Percentiles rank a stretch among this genome's conserved stretches.
Conservation (phyloP, 2,329 filamentous ascomycete genomes). For the Neopestalotiopsis sp. region DNA sequence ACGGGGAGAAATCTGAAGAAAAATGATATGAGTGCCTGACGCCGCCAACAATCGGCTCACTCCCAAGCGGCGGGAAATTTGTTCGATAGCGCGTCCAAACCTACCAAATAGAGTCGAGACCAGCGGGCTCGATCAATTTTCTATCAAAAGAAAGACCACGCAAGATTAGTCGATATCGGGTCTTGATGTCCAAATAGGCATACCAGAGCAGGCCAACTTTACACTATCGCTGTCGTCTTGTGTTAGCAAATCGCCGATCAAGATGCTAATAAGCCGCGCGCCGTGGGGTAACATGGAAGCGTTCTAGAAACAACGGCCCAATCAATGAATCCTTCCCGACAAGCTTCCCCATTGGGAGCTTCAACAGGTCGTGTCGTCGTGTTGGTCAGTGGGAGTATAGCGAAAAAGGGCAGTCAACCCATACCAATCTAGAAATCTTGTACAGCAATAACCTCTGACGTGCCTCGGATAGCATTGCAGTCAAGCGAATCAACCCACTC, state of each 20-base stretch:
- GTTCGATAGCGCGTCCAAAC: not conserved
- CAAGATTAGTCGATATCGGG: not conserved
- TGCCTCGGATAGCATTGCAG: not conserved
- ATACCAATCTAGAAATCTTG: not conserved
- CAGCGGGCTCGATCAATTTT: no score
- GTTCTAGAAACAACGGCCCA: slow-evolving; percentile 12
- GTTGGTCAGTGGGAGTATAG: not conserved
- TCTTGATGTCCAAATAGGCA: not conserved
- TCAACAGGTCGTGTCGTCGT: not conserved
- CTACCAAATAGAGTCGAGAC: not conserved
- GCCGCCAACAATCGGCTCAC: not conserved
- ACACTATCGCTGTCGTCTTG: not conserved
- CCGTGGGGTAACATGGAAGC: slow-evolving; percentile 5
- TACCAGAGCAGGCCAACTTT: not conserved
- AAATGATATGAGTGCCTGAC: not conserved
- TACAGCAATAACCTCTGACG: not conserved
- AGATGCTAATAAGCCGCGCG: not conserved
- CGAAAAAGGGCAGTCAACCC: not conserved
- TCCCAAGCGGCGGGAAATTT: not conserved
- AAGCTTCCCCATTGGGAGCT: slow-evolving; percentile 5
- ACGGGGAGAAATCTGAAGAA: not conserved
- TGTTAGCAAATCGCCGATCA: slow-evolving; percentile 1
- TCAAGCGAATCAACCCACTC: not conserved
- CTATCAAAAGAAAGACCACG: not conserved
- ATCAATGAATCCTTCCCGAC: not conserved